Evolutionary conservation across 1,139 yeast species (phyloP).

Genomic region (Sugiyamaella sp.): DNA sequence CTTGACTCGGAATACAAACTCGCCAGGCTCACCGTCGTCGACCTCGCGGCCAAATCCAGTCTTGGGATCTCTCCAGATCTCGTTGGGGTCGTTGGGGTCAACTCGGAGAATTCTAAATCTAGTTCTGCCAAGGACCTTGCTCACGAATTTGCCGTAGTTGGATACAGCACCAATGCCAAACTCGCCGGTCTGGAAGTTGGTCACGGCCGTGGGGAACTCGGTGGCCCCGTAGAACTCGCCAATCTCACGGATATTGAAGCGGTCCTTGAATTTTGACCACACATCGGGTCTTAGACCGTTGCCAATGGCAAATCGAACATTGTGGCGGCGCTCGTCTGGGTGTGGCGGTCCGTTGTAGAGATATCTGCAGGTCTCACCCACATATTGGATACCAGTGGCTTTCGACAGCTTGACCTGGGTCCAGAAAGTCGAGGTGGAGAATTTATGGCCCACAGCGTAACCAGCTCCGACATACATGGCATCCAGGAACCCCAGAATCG

Average conservation of each 20-base stretch:
- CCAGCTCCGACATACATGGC: conserved; percentile 66
- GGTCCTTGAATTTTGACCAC: conserved; percentile 76
- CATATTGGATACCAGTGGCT: conserved; percentile 88
- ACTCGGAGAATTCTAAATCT: conserved; percentile 57
- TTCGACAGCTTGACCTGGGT: conserved; percentile 73
- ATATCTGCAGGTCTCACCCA: conserved; percentile 94
- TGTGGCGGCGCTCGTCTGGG: conserved; percentile 68
- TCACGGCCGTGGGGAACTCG: conserved; percentile 90
- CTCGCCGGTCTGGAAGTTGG: conserved; percentile 75
- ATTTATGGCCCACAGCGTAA: conserved; percentile 77
- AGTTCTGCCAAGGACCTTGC: conserved; percentile 20
- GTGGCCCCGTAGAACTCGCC: conserved; percentile 96
- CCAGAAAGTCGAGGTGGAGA: conserved; percentile 88
- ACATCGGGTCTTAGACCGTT: conserved; percentile 93
- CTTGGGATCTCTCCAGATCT: conserved; percentile 67
- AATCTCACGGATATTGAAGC: conserved; percentile 73
- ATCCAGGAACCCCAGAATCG: conserved; percentile 82
- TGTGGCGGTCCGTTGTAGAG: conserved; percentile 68
- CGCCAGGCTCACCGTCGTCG: conserved; percentile 75
- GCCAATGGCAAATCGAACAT: conserved; percentile 77
- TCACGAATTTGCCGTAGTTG: conserved; percentile 59
- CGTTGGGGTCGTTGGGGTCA: conserved; percentile 80
- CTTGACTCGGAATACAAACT: conserved; percentile 75
- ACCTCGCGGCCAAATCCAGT: conserved; percentile 65
- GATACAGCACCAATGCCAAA: conserved; percentile 90